These are phyloP conservation scores for Telfairia occidentalis DNA, from an alignment of 331 rosid genomes.

Conservation along the genomic window DNA sequence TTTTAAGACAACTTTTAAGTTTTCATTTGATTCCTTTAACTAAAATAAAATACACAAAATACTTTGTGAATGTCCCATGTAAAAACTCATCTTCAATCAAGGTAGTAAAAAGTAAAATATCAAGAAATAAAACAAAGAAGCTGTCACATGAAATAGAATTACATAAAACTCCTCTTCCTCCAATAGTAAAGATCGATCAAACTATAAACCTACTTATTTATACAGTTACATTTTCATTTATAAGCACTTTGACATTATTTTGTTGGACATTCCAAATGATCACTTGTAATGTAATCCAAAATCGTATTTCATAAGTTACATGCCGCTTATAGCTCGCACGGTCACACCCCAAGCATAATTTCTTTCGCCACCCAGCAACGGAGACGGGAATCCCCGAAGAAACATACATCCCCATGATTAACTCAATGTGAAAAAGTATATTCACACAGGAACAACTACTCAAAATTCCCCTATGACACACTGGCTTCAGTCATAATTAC, in stretches of 20 bases:
- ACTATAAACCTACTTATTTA: background rate
- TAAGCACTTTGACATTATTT: background rate
- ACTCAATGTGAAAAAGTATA: background rate
- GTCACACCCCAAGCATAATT: background rate
- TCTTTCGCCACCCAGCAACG: background rate
- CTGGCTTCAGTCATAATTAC: background rate
- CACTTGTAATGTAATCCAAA: background rate
- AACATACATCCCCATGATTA: background rate
- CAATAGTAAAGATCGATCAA: background rate
- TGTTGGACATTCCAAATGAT: background rate
- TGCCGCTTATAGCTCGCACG: background rate
- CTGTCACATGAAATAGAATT: background rate
- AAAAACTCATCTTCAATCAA: background rate
- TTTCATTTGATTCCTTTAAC: background rate
- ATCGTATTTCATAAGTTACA: background rate
- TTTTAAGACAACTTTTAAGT: too few species aligned
- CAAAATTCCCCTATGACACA: background rate
- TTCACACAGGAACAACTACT: background rate
- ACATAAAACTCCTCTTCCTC: background rate
- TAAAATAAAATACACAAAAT: background rate
- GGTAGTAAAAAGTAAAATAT: background rate
- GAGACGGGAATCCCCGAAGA: background rate
- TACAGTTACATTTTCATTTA: background rate
- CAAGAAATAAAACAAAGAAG: background rate
- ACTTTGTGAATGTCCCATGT: background rate